Conservation (phyloP, 768 basidiomycete genomes). For the Lactifluus subvellereus region DNA sequence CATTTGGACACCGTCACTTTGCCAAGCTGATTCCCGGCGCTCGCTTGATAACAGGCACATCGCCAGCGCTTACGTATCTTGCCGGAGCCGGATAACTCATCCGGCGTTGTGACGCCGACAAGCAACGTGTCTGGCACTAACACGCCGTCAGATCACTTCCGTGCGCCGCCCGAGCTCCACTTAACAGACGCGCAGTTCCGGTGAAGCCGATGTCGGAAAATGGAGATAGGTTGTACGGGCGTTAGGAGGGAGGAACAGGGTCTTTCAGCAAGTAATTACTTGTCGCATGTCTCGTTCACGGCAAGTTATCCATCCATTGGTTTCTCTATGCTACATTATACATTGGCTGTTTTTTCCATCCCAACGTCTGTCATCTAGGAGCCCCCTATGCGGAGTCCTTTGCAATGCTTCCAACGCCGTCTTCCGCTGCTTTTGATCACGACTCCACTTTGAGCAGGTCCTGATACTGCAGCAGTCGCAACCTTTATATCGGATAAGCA, state of each 20-base stretch:
- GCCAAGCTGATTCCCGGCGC: constrained; percentile 1
- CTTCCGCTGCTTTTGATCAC: neutral
- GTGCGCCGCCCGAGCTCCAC: constrained; percentile 30
- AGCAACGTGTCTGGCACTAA: constrained; percentile 51
- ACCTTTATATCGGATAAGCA: constrained; percentile 7
- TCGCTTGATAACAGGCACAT: constrained; percentile 50
- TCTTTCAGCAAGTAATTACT: constrained; percentile 13
- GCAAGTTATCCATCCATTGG: neutral
- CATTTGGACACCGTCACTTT: neutral
- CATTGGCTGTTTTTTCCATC: neutral
- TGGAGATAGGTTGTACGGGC: neutral
- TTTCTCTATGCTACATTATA: constrained; percentile 3
- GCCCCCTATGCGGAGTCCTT: neutral
- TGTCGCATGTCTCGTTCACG: constrained; percentile 13
- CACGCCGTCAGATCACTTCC: constrained; percentile 29
- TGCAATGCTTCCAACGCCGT: neutral
- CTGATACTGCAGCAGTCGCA: constrained; percentile 15
- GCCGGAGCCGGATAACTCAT: constrained; percentile 53
- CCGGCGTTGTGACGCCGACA: constrained; percentile 61
- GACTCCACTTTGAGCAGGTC: constrained; percentile 1
- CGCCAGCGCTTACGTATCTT: constrained; percentile 78
- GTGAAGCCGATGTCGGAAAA: constrained; percentile 18
- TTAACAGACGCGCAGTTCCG: constrained; percentile 47
- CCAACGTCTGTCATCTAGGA: neutral
- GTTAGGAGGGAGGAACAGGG: constrained; percentile 17